Base-by-base conservation (phyloP, 495 filamentous ascomycete genomes). In the Clavariopsis aquatica region DNA sequence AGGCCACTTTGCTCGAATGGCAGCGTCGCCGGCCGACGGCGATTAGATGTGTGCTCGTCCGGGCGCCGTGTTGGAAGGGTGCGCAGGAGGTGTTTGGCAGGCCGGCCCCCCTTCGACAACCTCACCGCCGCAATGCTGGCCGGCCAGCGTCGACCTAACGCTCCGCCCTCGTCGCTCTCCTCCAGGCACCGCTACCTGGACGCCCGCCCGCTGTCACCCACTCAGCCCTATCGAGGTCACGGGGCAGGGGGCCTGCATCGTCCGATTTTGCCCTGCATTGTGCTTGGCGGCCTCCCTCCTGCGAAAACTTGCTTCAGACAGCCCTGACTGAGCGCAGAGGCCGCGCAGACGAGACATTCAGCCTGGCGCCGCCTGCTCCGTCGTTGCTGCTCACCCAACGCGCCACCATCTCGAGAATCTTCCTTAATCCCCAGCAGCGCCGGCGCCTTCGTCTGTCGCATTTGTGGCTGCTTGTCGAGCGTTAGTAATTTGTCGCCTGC, bases 171-270 rank as follows among this genome's bases (percentile, higher is more conserved):
- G 1, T 49, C 58, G 27, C 19, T 52, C 29, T 15, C 23, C 47
- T n/a, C 29, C 47, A 28, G 29, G 27, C 49, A 49, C 49, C 28
- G 17, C n/a, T 34, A n/a, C n/a, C n/a, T n/a, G n/a, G n/a, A n/a
- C n/a, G n/a, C n/a, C 49, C 28, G 19, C 13, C 9, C 46, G 38
- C 38, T n/a, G 38, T 43, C 26, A 31, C 58, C 27, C n/a, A n/a
- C n/a, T 52, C 58, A 61, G 58, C 58, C 58, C 49, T 61, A 53
- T 28, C 36, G 19, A 7, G 54, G 29, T 45, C 54, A 45, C 28
- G 15, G 27, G 41, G 27, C 27, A n/a, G n/a, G 5, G 13, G 13
- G 24, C 23, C 28, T 34, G 36, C 57, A 27, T 53, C 19, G 29
- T 34, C 49, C 34, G 29, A 36, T 23, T 49, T 38, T 53, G 34